Base-by-base conservation (phyloP, 129 eudicot species). In the Rutidosis leptorrhynchoides region DNA sequence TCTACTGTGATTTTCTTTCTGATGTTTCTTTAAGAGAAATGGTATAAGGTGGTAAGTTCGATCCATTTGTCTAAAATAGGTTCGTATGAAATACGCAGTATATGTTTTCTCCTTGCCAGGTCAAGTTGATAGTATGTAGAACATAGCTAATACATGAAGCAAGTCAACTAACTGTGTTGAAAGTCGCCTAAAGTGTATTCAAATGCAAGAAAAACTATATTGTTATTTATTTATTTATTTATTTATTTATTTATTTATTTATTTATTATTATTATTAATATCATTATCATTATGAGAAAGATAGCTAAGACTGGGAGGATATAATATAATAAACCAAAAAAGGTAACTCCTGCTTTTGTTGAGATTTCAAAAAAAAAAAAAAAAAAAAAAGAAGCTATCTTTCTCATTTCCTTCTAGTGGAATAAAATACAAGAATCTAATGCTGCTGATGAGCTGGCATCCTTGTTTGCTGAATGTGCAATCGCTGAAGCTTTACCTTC, bases 401-500 rank as follows among this genome's bases (percentile, higher is more conserved):
- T 35, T 1, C 3, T 10, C 43, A 35, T 37, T 37, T 37, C 45
- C 16, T 10, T 15, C 12, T 37, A 11, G 45, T 37, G 45, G 16
- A 37, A 37, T 37, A 11, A 83, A 68, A 15, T 73, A 21, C 69
- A 73, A 32, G 77, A 85, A 65, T 70, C 55, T 58, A 63, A 70
- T 65, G 88, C 79, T 58, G 87, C 87, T 33, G 89, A 81, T 67
- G 84, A 87, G 68, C 77, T 87, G 71, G 87, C 87, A 25, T 80
- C 95, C 33, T 75, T 87, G 46, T 87, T 87, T 78, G 95, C 87
- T 2, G 85, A 87, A 58, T 87, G 89, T 83, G 95, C 81, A 19
- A 83, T 83, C 22, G 89, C 82, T 17, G 94, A 86, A 62, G 84
- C 89, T 40, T 67, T 79, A 49, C 87, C 87, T 32, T 33, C 66